phyloP scores from a whole-genome alignment of 2,329 filamentous ascomycete genomes.

The Penicillium sp. region DNA sequence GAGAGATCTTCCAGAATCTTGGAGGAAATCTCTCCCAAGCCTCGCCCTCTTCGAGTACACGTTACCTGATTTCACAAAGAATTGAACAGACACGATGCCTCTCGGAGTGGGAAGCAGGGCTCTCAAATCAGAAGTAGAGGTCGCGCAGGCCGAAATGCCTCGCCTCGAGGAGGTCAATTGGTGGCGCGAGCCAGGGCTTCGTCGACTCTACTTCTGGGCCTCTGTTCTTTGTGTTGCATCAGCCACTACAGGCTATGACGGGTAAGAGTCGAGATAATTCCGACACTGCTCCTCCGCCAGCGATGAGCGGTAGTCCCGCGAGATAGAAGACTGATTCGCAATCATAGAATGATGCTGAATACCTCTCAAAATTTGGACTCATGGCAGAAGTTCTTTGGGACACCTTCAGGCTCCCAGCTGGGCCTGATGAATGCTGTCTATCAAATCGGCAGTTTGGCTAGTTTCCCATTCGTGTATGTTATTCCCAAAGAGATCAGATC shows the following conservation, averaged over 20 bases:
- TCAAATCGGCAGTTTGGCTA: slow-evolving; percentile 41
- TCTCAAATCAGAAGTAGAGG: slow-evolving; percentile 10
- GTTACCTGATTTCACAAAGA: neutral
- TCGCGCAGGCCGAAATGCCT: slow-evolving; percentile 36
- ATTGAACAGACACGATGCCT: slow-evolving; percentile 6
- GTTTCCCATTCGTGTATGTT: slow-evolving; percentile 28
- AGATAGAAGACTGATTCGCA: neutral
- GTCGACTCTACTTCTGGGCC: slow-evolving; percentile 51
- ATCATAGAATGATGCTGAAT: slow-evolving; percentile 39
- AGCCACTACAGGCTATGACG: slow-evolving; percentile 58
- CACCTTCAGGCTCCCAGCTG: slow-evolving; percentile 34
- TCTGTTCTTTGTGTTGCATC: slow-evolving; percentile 54
- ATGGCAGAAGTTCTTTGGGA: slow-evolving; percentile 36
- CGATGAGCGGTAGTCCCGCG: neutral
- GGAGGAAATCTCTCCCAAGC: neutral
- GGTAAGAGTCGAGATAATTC: slow-evolving; percentile 25
- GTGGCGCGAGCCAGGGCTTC: slow-evolving; percentile 52
- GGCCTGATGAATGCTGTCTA: slow-evolving; percentile 44
- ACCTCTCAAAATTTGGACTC: slow-evolving; percentile 38
- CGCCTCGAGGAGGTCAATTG: slow-evolving; percentile 52
- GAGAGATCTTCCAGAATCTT: neutral
- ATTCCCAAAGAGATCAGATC: neutral
- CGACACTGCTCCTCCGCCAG: no score
- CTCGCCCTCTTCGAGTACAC: neutral
- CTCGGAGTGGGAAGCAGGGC: slow-evolving; percentile 10